Base-by-base conservation (phyloP, 225 moss, liverwort and hornwort genomes). In the Sphagnum contortum region DNA sequence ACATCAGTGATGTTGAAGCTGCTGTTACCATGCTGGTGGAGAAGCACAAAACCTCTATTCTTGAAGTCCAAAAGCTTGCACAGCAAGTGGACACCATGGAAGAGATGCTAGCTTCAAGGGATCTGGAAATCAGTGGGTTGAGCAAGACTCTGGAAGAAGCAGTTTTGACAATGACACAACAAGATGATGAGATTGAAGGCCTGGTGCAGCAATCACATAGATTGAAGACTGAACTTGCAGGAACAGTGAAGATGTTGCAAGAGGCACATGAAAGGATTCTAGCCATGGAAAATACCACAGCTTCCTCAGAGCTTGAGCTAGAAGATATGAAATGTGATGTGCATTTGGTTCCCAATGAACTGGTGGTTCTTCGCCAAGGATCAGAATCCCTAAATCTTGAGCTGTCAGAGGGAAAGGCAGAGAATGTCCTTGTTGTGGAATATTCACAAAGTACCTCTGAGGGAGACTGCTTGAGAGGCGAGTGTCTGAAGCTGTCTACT, bases 61-160 rank as follows among this genome's bases (percentile, higher is more conserved):
- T 5, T 6, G 52, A 52, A 52, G 52, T 9, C 9, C 7, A 9
- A 9, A 9, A 52, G 52, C 52, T 52, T 5, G 6, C 52, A 9
- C 52, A 52, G 52, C 49, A 48, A 8, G 47, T 64, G 49, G 44
- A 64, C 8, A 48, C 11, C 49, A 47, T 78, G 58, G 63, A 75
- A 64, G 48, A 71, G 55, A 71, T 68, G 12, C 50, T 83, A 12
- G 63, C 65, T 45, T 60, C 71, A 1, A 76, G 48, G 60, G 76
- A 83, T 47, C 11, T 59, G 50, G 79, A 83, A 64, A 62, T 83
- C 54, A 72, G 55, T 45, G 68, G 57, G n/a, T 8, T 74, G 54
- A 67, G 48, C 44, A 61, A 63, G 63, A 69, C 53, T 69, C 47
- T 80, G 68, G 65, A 83, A 62, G 79, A 73, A 48, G 76, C 74